Conservation (phyloP, 2,329 filamentous ascomycete species). For the Monilinia vaccinii-corymbosi region DNA sequence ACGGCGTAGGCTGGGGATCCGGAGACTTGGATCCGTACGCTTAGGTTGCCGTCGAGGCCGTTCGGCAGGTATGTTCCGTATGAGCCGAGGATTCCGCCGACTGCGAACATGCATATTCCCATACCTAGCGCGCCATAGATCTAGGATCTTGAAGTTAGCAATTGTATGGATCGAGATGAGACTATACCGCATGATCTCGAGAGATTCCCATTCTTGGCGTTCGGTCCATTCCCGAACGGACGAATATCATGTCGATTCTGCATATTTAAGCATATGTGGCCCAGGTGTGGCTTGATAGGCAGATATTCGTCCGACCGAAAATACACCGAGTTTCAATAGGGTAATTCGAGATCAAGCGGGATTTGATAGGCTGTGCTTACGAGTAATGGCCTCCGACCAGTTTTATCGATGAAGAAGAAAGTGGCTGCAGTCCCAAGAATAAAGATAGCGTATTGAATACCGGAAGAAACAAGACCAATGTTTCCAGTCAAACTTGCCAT, state of each 20-base stretch:
- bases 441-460: slow-evolving; percentile 23
- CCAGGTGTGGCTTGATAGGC: no score
- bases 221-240: no score
- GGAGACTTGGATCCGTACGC: slow-evolving; percentile 43
- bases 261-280: no score
- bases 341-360: no score
- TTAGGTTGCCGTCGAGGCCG: slow-evolving; percentile 38
- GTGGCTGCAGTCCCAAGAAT: slow-evolving; percentile 18
- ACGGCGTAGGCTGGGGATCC: slow-evolving; percentile 49
- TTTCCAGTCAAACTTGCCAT: slow-evolving; percentile 32
- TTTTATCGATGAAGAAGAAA: slow-evolving; percentile 25
- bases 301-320: no score
- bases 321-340: no score
- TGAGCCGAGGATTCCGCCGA: slow-evolving; percentile 36
- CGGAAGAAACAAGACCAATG: slow-evolving; percentile 27
- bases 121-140: slow-evolving; percentile 35
- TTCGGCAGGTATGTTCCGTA: slow-evolving; percentile 35
- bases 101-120: slow-evolving; percentile 38
- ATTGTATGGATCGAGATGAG: neutral
- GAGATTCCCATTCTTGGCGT: no score
- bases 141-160: slow-evolving; percentile 15
- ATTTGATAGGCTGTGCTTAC: neutral
- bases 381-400: slow-evolving; percentile 8
- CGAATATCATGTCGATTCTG: no score
- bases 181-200: no score